Base-by-base conservation (phyloP, 2,329 filamentous ascomycete species). In the Xylariaceae sp. region DNA sequence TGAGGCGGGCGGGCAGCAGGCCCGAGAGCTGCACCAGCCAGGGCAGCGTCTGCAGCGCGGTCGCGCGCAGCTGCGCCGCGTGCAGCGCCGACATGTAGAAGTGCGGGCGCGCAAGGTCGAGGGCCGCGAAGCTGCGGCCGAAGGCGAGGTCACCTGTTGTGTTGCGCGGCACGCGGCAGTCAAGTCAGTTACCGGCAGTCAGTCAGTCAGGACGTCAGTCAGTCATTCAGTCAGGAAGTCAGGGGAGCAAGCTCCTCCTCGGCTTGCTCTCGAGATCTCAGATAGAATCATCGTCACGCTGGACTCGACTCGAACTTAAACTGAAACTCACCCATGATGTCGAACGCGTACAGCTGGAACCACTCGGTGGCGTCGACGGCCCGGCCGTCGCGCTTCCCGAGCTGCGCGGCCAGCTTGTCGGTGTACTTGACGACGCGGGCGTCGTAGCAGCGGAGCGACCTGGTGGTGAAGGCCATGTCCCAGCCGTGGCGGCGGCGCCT, bases 261-360 rank as follows among this genome's bases (percentile, higher is more conserved):
- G n/a, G n/a, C n/a, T n/a, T n/a, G n/a, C n/a, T n/a, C n/a, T n/a
- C n/a, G n/a, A n/a, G n/a, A n/a, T n/a, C n/a, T n/a, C n/a, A n/a
- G n/a, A n/a, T n/a, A n/a, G n/a, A n/a, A n/a, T n/a, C n/a, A n/a
- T n/a, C n/a, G n/a, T n/a, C n/a, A n/a, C n/a, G n/a, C n/a, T n/a
- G n/a, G n/a, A n/a, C n/a, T n/a, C n/a, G 14, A 15, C n/a, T 8
- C 12, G 5, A 32, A 22, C 24, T n/a, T 21, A 36, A 37, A n/a
- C n/a, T n/a, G n/a, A n/a, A n/a, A n/a, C n/a, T n/a, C 31, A 45
- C 41, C 43, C 43, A 46, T 44, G 5, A 44, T 38, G 32, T 46
- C 43, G 28, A 46, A 46, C 7, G 36, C 33, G 22, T 33, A 46
- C 43, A 38, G 42, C 24, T 42, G 34, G 12, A 46, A 34, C 41